These are phyloP conservation scores for Chenopodium quinoa DNA, from an alignment of 148 eudicot species.

Conservation along the genomic window DNA sequence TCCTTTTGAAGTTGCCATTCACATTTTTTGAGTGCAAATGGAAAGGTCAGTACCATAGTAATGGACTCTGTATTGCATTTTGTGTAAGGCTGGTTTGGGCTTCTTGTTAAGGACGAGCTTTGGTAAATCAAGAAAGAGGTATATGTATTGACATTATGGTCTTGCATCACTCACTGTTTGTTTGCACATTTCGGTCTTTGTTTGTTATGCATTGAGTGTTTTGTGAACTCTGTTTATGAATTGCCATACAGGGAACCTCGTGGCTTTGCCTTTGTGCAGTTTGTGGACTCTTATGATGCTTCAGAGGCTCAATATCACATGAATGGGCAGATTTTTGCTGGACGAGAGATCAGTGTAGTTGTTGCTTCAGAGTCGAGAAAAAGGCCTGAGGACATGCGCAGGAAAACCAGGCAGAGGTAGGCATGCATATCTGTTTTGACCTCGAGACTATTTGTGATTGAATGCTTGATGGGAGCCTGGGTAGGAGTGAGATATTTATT, in stretches of 20 bases:
- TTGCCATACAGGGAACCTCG: constrained; percentile 63
- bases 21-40: constrained; percentile 48
- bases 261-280: constrained; percentile 86
- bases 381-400: constrained; percentile 76
- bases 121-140: constrained; percentile 36
- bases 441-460: neutral
- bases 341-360: constrained; percentile 70
- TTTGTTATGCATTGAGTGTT: neutral
- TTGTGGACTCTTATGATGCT: constrained; percentile 64
- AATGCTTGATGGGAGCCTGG: neutral
- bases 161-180: constrained; percentile 8
- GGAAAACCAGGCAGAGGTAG: constrained; percentile 52
- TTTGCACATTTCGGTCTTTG: constrained; percentile 3
- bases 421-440: neutral
- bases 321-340: constrained; percentile 69
- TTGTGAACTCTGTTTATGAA: constrained; percentile 11
- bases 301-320: constrained; percentile 69
- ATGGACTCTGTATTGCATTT: constrained; percentile 34
- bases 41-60: constrained; percentile 56
- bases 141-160: constrained; percentile 29
- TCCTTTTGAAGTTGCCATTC: constrained; percentile 61
- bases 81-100: constrained; percentile 28
- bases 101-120: constrained; percentile 33
- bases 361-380: constrained; percentile 69
- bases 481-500: neutral